Conservation (phyloP, 148 eudicot species). For the Suaeda aralocaspica region DNA sequence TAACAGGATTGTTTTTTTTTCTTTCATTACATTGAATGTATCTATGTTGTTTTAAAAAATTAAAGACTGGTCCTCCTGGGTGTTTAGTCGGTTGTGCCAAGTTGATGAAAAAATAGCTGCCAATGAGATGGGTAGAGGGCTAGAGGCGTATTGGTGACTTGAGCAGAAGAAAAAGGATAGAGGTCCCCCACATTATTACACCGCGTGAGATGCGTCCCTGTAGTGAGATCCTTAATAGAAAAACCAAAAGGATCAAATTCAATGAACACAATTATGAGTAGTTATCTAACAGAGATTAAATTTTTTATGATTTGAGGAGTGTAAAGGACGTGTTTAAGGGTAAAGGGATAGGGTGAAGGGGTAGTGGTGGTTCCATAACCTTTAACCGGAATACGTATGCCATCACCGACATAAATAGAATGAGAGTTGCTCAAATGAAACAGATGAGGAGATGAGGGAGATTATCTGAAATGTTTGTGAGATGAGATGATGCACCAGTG, state of each 20-base stretch:
- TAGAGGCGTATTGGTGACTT: not conserved
- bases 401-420: not conserved
- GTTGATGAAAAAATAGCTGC: not conserved
- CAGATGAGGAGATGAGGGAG: not conserved
- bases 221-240: not conserved
- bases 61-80: not conserved
- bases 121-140: not conserved
- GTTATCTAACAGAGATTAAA: not conserved
- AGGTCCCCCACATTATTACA: constrained; percentile 2
- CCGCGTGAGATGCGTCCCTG: not conserved
- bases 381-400: not conserved
- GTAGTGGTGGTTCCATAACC: not conserved
- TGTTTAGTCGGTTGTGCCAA: not conserved
- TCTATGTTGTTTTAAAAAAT: not conserved
- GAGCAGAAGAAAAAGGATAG: not conserved
- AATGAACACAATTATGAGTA: not conserved
- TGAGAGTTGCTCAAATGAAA: not conserved
- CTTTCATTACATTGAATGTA: not conserved
- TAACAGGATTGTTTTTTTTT: not conserved
- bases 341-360: not conserved
- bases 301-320: not conserved
- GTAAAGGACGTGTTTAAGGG: not conserved
- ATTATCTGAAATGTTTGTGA: not conserved
- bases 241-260: not conserved
- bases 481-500: not conserved